Evolutionary conservation across 1,284 basidiomycete genomes (phyloP), one percentile per base, ranked within the genome.

Genomic region (Boletus sp.): DNA sequence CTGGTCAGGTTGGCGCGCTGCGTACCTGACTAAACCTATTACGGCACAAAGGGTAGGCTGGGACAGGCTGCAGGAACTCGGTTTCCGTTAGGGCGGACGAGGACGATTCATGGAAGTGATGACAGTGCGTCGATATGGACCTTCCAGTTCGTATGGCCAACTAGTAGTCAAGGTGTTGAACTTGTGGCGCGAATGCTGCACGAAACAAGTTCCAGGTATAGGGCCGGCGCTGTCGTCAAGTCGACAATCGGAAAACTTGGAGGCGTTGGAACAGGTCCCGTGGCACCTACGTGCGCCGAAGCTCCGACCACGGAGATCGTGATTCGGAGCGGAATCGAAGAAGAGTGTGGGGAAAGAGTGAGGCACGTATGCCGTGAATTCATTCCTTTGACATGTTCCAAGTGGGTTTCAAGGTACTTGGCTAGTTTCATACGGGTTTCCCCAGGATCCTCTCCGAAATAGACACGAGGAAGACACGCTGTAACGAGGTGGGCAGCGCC

Each of bases 391-490:
- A 39, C 17, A n/a, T 25, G 25, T 35, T 35, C 10, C 12, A 27
- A 27, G 22, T 25, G 17, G 10, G 16, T 9, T 40, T 7, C 8
- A 14, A 19, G 30, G 34, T 20, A 33, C 17, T 19, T 38, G 34
- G 16, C 33, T 6, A 8, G 38, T 41, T 47, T 53, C 51, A 55
- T 41, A 30, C 20, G 20, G 3, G 29, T 41, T 43, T 43, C 37
- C 43, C 26, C 33, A 47, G 26, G 42, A 17, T 34, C 19, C 23
- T 38, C 29, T 49, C 50, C 33, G n/a, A 30, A 46, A 44, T 38
- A 26, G 36, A 48, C 49, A 64, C 29, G 57, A 59, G 47, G 46
- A 25, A 19, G 35, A 43, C 7, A 41, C 29, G 47, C 33, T 41
- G 45, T 27, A 40, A 38, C 19, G 37, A 49, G 25, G 23, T n/a